Base-by-base conservation (phyloP, 2,329 filamentous ascomycete species). In the Fusarium ramigenum region DNA sequence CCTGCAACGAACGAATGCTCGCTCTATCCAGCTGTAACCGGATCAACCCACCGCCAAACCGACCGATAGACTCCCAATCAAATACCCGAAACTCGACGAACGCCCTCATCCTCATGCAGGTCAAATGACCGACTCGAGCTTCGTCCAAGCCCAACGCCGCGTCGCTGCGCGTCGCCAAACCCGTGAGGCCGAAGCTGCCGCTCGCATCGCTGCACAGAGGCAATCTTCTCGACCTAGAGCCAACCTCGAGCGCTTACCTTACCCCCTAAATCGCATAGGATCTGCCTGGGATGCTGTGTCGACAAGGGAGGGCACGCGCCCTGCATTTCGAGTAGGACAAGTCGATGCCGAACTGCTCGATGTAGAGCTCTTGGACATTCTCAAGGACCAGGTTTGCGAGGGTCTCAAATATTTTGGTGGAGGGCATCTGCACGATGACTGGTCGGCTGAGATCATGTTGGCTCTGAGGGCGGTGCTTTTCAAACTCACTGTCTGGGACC, bases 401-500 rank as follows among this genome's bases (percentile, higher is more conserved):
- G 96, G 91, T 18, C 85, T 98, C 66, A 97, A 95, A 80, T 96
- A 97, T 81, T 93, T 95, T 75, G 92, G 93, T 52, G 92, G 92
- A 74, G 82, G 88, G 34, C 85, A 95, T 80, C 83, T 97, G 49
- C 90, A 93, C 66, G 94, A 97, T 80, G 93, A 97, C 78, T 98
- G 94, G 91, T 91, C 91, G 19, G 87, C 93, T 59, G 96, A 98
- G 83, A 96, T 98, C 60, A 87, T 93, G 70, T 87, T 98, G 34
- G 88, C 86, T 1, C 86, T 99, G 63, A 88, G 96, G 52, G 90
- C 92, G 4, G 85, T 95, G 7, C 85, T 99, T 12, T 99, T 98
- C 87, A 99, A 99, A 83, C 88, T 99, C 70, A 94, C 93, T 21
- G 92, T 99, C 66, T 99, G 96, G 96, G 95, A 98, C 82, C 94